Percentiles rank a stretch among this genome's conserved stretches.
Evolutionary conservation across 2,329 filamentous ascomycete genomes (phyloP).

Genomic region (Dothideomycetes sp.): DNA sequence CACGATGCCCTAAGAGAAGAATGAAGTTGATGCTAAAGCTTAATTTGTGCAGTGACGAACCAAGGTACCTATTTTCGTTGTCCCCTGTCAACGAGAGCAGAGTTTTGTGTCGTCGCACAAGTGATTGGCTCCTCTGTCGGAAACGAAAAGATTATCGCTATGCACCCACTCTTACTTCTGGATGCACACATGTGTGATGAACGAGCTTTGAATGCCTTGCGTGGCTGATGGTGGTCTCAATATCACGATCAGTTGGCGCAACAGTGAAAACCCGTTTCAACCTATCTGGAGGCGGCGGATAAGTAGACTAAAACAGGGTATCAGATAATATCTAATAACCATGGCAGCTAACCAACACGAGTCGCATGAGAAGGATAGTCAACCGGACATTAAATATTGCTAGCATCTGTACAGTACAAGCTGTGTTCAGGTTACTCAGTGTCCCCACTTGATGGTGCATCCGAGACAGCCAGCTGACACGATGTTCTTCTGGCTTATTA

Average conservation of each 20-base stretch:
- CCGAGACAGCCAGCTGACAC: constrained; percentile 13
- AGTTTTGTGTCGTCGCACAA: constrained; percentile 6
- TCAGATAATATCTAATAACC: background rate
- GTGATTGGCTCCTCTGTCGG: too few species aligned
- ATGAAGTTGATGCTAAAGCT: background rate
- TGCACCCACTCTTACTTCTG: too few species aligned
- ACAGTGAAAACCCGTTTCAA: constrained; percentile 5
- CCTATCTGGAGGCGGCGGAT: constrained; percentile 5
- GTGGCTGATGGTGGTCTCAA: constrained; percentile 1
- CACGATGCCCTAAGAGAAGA: constrained; percentile 1
- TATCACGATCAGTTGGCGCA: constrained; percentile 11
- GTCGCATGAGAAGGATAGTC: constrained; percentile 6
- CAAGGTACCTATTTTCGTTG: constrained; percentile 4
- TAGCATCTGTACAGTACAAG: constrained; percentile 8
- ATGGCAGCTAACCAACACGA: constrained; percentile 2
- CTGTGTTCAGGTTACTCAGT: constrained; percentile 1
- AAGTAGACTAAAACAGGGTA: constrained; percentile 6
- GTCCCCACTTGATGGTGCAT: constrained; percentile 6
- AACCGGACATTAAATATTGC: constrained; percentile 1
- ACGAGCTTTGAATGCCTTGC: constrained; percentile 8
- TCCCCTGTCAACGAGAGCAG: constrained; percentile 1
- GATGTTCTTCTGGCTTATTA: too few species aligned
- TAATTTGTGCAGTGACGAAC: constrained; percentile 9
- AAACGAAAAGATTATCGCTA: too few species aligned
- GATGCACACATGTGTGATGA: constrained; percentile 2